Base-by-base conservation (phyloP, 495 filamentous ascomycete species). In the Xylaria intraflava region DNA sequence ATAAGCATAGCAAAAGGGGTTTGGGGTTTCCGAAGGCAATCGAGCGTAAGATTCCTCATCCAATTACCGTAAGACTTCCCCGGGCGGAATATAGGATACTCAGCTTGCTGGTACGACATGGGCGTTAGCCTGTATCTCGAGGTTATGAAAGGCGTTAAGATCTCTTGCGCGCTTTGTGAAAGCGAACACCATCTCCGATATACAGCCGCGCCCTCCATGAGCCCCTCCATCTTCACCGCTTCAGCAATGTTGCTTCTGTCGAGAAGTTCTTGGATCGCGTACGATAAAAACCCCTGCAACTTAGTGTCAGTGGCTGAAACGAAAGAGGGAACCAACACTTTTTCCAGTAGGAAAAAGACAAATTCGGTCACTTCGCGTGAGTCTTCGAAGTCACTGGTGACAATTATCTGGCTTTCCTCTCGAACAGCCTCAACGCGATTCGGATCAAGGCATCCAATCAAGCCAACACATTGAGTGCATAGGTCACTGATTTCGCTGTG, bases 231-330 rank as follows among this genome's bases (percentile, higher is more conserved):
- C n/a, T 57, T 46, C 19, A 69, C 78, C 6, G 84, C 78, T n/a
- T 71, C 68, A 33, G 80, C 82, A 52, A 95, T 80, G 24, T 84
- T 81, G 62, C 84, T 84, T 53, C 84, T 81, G 49, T 83, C 84
- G 8, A 97, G 78, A 8, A 99, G 76, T 59, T 93, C 86, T 68
- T 99, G 93, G 85, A 97, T 95, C 2, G 84, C 87, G 65, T 84
- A 97, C 12, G 90, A 88, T 14, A 99, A 74, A 64, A 94, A 96
- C 1, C 89, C 89, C 64, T 95, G 91, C 16, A 88, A 78, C 61
- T 83, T 84, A 0, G 90, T 85, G 62, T 95, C 93, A 2, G 83
- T 90, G 9, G 87, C 85, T 2, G 90, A 92, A 30, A 92, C 72
- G 64, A 99, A 99, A 11, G 90, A 85, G 58, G 90, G 88, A 46